These are phyloP conservation scores for Decorospora gaudefroyi DNA, from an alignment of 2,329 filamentous ascomycete genomes.

Conservation along the genomic window DNA sequence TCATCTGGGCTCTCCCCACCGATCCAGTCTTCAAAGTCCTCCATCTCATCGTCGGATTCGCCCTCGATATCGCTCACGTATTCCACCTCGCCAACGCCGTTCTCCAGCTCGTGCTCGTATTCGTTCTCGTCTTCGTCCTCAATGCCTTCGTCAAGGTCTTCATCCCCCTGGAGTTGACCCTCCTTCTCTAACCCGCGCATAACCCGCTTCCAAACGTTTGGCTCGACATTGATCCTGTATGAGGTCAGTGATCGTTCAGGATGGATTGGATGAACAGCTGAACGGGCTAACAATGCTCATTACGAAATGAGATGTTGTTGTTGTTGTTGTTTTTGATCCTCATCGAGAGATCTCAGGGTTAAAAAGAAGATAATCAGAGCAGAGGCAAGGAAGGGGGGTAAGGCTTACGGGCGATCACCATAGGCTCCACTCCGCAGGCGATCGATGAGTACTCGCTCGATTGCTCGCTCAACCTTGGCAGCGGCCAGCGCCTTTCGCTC, in stretches of 20 bases:
- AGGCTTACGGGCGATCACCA: constrained; percentile 73
- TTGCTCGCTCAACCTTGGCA: constrained; percentile 92
- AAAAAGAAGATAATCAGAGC: constrained; percentile 18
- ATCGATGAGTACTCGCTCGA: constrained; percentile 93
- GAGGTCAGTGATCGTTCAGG: neutral
- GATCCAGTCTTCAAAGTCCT: constrained; percentile 87
- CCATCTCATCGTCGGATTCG: constrained; percentile 67
- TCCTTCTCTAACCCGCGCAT: constrained; percentile 85
- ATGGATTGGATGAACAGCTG: neutral
- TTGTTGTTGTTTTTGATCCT: constrained; percentile 18
- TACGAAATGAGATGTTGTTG: constrained; percentile 15
- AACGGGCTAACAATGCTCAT: constrained; percentile 6
- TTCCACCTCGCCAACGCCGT: constrained; percentile 77
- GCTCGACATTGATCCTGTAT: constrained; percentile 76
- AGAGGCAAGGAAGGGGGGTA: neutral
- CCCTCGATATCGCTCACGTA: constrained; percentile 92
- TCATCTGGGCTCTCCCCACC: constrained; percentile 67
- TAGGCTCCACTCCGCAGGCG: constrained; percentile 89
- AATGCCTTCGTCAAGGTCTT: constrained; percentile 86
- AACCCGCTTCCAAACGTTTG: constrained; percentile 96
- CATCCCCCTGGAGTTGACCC: constrained; percentile 79
- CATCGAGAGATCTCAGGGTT: constrained; percentile 16
- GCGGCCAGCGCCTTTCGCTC: constrained; percentile 58
- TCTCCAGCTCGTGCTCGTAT: constrained; percentile 66
- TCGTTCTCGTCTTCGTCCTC: constrained; percentile 74